Conservation (phyloP, 2,329 filamentous ascomycete species). For the Teratosphaeria epicoccoides region DNA sequence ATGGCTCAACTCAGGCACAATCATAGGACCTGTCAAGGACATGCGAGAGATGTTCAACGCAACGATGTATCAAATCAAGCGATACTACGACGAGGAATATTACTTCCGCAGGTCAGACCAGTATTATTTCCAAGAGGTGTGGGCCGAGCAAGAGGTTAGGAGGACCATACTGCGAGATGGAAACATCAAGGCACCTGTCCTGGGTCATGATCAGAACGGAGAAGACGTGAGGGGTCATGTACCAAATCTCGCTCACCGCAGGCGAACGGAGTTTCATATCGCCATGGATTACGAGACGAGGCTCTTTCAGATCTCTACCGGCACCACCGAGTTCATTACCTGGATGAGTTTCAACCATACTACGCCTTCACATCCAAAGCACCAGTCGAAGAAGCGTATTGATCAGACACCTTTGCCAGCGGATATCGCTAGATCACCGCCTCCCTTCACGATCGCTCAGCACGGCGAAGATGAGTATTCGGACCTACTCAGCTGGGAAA, state of each 20-base stretch:
- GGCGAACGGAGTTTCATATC: slow-evolving; percentile 36
- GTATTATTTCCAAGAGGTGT: slow-evolving; percentile 42
- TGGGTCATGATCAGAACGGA: not conserved
- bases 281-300: slow-evolving; percentile 38
- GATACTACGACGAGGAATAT: slow-evolving; percentile 18
- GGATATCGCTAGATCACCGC: not conserved
- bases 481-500: slow-evolving; percentile 9
- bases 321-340: slow-evolving; percentile 20
- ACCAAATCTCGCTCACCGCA: slow-evolving; percentile 10
- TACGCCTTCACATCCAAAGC: not conserved
- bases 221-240: not conserved
- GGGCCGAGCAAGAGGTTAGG: slow-evolving; percentile 43
- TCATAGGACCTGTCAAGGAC: slow-evolving; percentile 30
- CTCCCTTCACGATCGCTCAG: slow-evolving; percentile 2
- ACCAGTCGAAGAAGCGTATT: slow-evolving; percentile 3
- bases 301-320: slow-evolving; percentile 34
- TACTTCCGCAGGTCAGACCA: slow-evolving; percentile 28
- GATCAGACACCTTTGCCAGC: slow-evolving; percentile 4
- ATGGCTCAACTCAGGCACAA: slow-evolving; percentile 38
- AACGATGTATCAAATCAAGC: slow-evolving; percentile 29
- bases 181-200: not conserved
- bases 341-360: slow-evolving; percentile 21
- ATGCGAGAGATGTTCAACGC: slow-evolving; percentile 32
- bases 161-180: slow-evolving; percentile 28
- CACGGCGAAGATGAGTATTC: not conserved